phyloP scores from a whole-genome alignment of 306 rosid species.

The Vigna reflexopilosa region DNA sequence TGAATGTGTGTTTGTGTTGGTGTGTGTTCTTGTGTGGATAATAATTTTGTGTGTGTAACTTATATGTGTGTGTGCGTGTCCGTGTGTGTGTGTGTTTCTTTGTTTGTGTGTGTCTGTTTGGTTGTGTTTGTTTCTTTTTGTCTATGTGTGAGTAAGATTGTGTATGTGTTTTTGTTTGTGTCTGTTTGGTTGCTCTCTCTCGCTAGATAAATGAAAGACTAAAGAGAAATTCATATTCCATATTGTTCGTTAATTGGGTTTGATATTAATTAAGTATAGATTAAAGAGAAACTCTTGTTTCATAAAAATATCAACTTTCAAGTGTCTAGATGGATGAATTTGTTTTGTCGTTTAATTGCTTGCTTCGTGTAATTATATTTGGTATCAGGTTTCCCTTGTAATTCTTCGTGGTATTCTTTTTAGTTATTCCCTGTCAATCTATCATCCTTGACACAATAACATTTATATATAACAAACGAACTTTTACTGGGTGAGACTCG shows the following conservation, averaged over 20 bases:
- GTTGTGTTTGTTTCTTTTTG: too few species aligned
- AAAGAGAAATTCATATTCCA: neutral
- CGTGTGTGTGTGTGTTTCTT: too few species aligned
- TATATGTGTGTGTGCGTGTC: too few species aligned
- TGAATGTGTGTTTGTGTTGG: too few species aligned
- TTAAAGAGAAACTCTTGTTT: neutral
- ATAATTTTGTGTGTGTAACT: too few species aligned
- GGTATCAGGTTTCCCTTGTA: neutral
- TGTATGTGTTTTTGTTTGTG: too few species aligned
- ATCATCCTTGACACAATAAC: neutral
- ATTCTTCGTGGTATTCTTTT: neutral
- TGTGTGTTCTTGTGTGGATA: too few species aligned
- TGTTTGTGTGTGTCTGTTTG: too few species aligned
- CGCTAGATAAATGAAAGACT: neutral
- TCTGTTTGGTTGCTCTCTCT: neutral
- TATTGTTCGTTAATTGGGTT: neutral
- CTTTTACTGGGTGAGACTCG: too few species aligned
- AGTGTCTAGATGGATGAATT: neutral
- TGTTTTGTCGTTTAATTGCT: neutral
- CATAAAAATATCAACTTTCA: slow-evolving; percentile 1
- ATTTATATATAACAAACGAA: neutral
- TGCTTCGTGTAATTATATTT: neutral
- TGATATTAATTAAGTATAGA: neutral
- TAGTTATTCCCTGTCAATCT: neutral
- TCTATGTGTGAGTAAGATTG: too few species aligned